Conservation (phyloP, 306 rosid genomes). For the Notholithocarpus densiflorus region DNA sequence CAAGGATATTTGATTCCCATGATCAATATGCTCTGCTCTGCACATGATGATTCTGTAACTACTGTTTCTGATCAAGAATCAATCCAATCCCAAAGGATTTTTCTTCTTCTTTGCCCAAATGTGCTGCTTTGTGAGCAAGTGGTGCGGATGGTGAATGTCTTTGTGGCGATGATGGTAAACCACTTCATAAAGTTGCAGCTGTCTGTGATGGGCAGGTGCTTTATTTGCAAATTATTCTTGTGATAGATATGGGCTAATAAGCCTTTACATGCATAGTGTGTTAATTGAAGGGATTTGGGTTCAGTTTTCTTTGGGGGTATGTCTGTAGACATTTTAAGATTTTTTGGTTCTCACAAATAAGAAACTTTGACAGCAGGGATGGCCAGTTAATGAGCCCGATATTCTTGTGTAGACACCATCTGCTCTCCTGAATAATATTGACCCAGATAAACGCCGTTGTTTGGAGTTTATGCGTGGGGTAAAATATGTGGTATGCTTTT, state of each 20-base stretch:
- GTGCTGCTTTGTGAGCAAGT: conserved; percentile 86
- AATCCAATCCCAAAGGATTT: conserved; percentile 28
- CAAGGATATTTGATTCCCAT: conserved; percentile 75
- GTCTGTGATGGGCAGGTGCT: conserved; percentile 88
- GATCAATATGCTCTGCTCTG: conserved; percentile 50
- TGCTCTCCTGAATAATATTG: conserved; percentile 83
- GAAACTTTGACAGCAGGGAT: conserved; percentile 55
- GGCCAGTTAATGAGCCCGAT: conserved; percentile 78
- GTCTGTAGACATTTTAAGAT: conserved; percentile 3
- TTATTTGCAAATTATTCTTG: neutral
- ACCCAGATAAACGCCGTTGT: conserved; percentile 50
- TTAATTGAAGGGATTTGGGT: neutral
- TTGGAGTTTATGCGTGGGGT: conserved; percentile 62
- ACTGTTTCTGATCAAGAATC: conserved; percentile 35
- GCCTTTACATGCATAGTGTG: neutral
- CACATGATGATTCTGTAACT: conserved; percentile 28
- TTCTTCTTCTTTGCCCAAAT: conserved; percentile 87
- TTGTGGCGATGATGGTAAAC: conserved; percentile 53
- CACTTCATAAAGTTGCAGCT: conserved; percentile 63
- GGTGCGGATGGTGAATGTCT: conserved; percentile 76
- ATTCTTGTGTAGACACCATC: conserved; percentile 89
- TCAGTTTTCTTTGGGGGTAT: neutral
- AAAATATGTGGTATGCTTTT: conserved; percentile 74
- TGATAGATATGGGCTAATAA: neutral
- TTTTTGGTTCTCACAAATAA: neutral